Evolutionary conservation across 2,329 filamentous ascomycete genomes (phyloP).

Genomic region (Verticillium tricorpus): DNA sequence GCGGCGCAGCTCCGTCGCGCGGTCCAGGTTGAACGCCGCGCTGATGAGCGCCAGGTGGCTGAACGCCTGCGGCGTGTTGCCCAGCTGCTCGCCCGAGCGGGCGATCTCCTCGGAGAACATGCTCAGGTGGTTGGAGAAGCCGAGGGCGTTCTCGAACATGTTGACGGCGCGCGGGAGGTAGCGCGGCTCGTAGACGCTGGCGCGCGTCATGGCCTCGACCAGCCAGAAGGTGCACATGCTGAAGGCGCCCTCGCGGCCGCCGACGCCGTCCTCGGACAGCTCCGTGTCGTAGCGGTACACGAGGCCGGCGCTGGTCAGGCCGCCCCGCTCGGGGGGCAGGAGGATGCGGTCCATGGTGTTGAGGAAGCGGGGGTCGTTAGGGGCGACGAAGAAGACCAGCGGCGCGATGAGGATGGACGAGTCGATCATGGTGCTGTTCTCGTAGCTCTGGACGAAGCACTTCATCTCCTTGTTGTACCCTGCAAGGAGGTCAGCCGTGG

Average conservation of each 20-base stretch:
- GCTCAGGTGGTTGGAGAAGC: conserved; percentile 69
- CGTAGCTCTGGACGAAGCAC: conserved; percentile 73
- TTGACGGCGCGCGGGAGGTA: conserved; percentile 60
- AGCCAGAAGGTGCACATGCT: conserved; percentile 83
- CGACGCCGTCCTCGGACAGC: conserved; percentile 66
- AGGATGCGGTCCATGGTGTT: conserved; percentile 70
- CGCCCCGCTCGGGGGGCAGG: conserved; percentile 67
- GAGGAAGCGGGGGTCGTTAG: conserved; percentile 71
- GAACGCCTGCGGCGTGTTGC: conserved; percentile 77
- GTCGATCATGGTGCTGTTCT: conserved; percentile 65
- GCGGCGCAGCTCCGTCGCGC: conserved; percentile 31
- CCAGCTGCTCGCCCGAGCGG: conserved; percentile 69
- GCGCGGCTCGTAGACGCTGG: conserved; percentile 59
- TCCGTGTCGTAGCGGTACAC: conserved; percentile 72
- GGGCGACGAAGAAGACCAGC: conserved; percentile 74
- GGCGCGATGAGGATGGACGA: conserved; percentile 73
- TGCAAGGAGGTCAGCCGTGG: conserved; percentile 14
- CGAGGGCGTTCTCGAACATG: conserved; percentile 73
- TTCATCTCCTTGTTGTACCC: conserved; percentile 67
- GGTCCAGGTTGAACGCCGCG: conserved; percentile 71
- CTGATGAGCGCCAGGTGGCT: conserved; percentile 72
- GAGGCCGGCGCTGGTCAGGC: conserved; percentile 68
- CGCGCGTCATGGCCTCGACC: conserved; percentile 71
- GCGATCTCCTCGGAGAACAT: conserved; percentile 81
- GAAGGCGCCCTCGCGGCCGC: conserved; percentile 71